These are phyloP conservation scores for Platismatia glauca DNA, from an alignment of 495 filamentous ascomycete species.

Conservation along the genomic window DNA sequence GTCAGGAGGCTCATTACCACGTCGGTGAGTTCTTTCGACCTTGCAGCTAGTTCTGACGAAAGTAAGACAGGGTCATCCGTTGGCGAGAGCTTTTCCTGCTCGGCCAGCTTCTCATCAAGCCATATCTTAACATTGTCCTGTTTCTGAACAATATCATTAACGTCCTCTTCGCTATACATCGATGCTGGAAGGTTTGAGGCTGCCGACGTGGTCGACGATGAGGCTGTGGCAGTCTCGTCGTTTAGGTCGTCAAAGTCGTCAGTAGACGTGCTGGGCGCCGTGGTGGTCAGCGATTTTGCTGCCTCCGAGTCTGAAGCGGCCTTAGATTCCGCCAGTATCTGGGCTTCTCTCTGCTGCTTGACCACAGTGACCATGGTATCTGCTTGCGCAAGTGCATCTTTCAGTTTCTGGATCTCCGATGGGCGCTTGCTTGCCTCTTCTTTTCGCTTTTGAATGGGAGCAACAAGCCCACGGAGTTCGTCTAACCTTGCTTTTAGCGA, in stretches of 20 bases:
- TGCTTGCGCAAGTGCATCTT: constrained; percentile 48
- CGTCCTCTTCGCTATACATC: constrained; percentile 51
- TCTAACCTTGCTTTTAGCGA: constrained; percentile 36
- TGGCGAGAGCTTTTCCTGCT: constrained; percentile 39
- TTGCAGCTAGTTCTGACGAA: constrained; percentile 50
- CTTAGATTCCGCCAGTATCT: constrained; percentile 35
- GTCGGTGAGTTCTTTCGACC: constrained; percentile 53
- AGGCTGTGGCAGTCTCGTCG: constrained; percentile 38
- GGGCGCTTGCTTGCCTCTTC: constrained; percentile 52
- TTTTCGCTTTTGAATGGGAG: constrained; percentile 52
- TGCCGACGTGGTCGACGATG: constrained; percentile 31
- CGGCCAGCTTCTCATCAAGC: constrained; percentile 23
- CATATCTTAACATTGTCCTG: constrained; percentile 20
- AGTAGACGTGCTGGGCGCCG: constrained; percentile 32
- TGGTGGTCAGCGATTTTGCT: constrained; percentile 34
- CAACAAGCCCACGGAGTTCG: constrained; percentile 51
- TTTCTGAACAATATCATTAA: constrained; percentile 32
- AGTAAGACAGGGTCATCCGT: constrained; percentile 55
- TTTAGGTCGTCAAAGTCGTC: constrained; percentile 57
- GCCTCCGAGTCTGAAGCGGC: constrained; percentile 36
- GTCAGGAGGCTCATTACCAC: constrained; percentile 54
- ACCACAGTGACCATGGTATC: constrained; percentile 22
- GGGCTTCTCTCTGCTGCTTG: constrained; percentile 21
- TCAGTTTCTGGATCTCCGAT: constrained; percentile 47
- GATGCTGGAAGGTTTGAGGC: constrained; percentile 39